Conservation (phyloP, 179 eudicot genomes). For the Corrigiola litoralis region DNA sequence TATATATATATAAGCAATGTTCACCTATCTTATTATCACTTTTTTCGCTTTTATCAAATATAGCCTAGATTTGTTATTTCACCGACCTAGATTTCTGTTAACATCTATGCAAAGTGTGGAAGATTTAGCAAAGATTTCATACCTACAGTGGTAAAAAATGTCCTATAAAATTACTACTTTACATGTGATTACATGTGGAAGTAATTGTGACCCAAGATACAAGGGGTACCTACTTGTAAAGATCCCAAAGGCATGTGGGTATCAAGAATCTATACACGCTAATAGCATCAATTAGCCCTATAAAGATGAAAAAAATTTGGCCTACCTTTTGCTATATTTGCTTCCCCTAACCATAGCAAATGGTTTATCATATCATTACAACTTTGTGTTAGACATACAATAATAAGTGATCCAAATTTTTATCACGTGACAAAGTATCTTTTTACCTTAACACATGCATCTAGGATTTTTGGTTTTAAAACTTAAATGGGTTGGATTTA, state of each 20-base stretch:
- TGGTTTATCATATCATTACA: not conserved
- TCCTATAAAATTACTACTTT: not conserved
- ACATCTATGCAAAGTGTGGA: too few relatives aligned
- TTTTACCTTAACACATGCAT: conserved; percentile 15
- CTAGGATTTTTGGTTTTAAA: not conserved
- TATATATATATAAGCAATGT: too few relatives aligned
- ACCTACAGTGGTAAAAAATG: conserved; percentile 6
- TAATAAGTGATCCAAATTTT: conserved; percentile 7
- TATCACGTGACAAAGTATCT: conserved; percentile 25
- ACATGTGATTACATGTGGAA: conserved; percentile 37
- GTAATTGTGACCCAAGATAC: conserved; percentile 25
- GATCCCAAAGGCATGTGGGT: conserved; percentile 30
- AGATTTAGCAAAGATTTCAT: not conserved
- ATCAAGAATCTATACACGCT: conserved; percentile 8
- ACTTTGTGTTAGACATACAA: not conserved
- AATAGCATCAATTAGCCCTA: conserved; percentile 13
- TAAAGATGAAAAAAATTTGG: not conserved
- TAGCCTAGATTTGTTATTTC: too few relatives aligned
- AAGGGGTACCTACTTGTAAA: conserved; percentile 29
- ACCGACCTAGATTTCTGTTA: too few relatives aligned
- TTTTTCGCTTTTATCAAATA: too few relatives aligned
- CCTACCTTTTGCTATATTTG: conserved; percentile 8
- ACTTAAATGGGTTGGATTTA: conserved; percentile 9
- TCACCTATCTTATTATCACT: too few relatives aligned
- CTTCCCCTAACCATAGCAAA: not conserved